Evolutionary conservation across 83 land plant genomes (phyloP).

Genomic region (Picea abies): DNA sequence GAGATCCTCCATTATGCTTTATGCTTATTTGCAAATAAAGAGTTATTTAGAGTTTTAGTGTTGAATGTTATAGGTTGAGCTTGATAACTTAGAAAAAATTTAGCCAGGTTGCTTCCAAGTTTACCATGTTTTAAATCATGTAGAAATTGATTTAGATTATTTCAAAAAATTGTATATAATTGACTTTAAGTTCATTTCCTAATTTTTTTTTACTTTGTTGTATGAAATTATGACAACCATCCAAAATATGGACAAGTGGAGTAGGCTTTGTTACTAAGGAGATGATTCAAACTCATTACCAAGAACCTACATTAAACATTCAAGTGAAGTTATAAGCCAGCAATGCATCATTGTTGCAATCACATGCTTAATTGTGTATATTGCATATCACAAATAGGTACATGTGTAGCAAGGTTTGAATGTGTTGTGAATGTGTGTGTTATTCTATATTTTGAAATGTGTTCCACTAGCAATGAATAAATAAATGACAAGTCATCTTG

Average conservation of each 20-base stretch:
- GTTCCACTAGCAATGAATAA: too few species aligned
- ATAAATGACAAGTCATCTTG: too few species aligned
- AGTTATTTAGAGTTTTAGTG: neutral
- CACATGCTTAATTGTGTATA: neutral
- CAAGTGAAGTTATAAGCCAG: too few species aligned
- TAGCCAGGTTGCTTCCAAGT: conserved; percentile 69
- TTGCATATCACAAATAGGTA: too few species aligned
- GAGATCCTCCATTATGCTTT: neutral
- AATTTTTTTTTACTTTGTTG: too few species aligned
- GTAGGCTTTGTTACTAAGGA: conserved; percentile 52
- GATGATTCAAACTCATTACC: conserved; percentile 82
- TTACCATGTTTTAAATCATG: conserved; percentile 84
- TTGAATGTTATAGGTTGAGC: conserved; percentile 67
- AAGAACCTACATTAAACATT: conserved; percentile 1
- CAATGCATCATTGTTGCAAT: too few species aligned
- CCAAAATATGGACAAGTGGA: too few species aligned
- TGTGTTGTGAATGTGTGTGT: too few species aligned
- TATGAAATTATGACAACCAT: too few species aligned
- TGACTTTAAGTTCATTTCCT: neutral
- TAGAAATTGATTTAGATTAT: neutral
- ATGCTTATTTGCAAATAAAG: neutral
- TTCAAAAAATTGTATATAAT: neutral
- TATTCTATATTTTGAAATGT: too few species aligned
- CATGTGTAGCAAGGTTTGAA: too few species aligned
- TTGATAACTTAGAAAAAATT: conserved; percentile 60